Evolutionary conservation across 257 asterid genomes (phyloP), one percentile per base, ranked within the genome.

Genomic region (Capsicum chinense): DNA sequence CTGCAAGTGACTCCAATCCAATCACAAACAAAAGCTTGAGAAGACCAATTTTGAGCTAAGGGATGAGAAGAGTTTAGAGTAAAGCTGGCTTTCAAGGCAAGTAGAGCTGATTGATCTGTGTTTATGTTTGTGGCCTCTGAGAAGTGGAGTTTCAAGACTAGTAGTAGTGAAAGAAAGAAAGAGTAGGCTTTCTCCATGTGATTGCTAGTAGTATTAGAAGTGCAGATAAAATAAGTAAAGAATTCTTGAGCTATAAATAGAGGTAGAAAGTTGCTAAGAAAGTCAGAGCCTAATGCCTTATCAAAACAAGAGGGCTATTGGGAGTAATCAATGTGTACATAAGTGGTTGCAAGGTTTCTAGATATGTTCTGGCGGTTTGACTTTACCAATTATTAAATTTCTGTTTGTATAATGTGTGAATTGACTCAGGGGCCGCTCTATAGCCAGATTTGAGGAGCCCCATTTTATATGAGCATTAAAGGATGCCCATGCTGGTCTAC

Each of bases 1-100:
- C 58, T 16, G 9, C 85, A 83, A 71, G 74, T 73, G 76, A 83
- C 70, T 47, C 85, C 85, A 7, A 83, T 52, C 82, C 82, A 83
- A 33, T 73, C 12, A 42, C 85, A 83, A 73, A 83, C 54, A 2
- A 73, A 57, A 58, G 33, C 11, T 19, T 57, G 54, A 33, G 66
- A 44, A 7, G 86, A 83, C 83, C 83, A 83, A 44, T 83, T 83
- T 4, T 6, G 33, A 12, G 58, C 5, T 3, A 73, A 59, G 70
- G 79, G 78, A 8, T 83, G 81, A 12, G 52, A 15, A n/a, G 73
- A 68, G 50, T 71, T 80, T 39, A 56, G 47, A 71, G 7, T 37
- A 56, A 71, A 2, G 14, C 33, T 26, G 11, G 59, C 11, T 71
- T 70, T 83, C 0, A 83, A 5, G 56, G 58, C 50, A 83, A 81